Evolutionary conservation across 1,284 basidiomycete species (phyloP), one percentile per base, ranked within the genome.

Genomic region (Marasmius fiardii): DNA sequence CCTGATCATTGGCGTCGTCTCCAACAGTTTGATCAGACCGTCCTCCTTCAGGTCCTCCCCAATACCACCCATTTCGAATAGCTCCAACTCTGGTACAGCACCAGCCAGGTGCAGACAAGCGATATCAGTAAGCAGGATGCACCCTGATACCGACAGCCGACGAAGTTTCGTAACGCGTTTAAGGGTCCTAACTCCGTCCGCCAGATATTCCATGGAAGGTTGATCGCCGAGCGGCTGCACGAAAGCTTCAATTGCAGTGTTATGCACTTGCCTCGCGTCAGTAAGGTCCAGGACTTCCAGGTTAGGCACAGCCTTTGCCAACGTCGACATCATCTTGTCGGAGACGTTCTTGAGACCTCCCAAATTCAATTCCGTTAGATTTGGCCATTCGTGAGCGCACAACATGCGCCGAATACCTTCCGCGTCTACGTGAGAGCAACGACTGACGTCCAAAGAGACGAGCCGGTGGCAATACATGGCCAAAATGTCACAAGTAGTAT

Each of bases 271-370:
- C 26, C 76, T 75, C 52, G 82, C 81, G 62, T 89, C 86, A 68
- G 85, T 90, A 51, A 95, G 71, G 68, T 96, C 93, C 8, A 97
- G 76, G n/a, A 90, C 79, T 67, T 92, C 86, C 11, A 96, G 78
- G 60, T 77, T 72, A n/a, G 88, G 88, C 1, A 87, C 78, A 3
- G 80, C 84, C 58, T 72, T 77, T 1, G 85, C 90, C 37, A 92
- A 73, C 11, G 71, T 70, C 18, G 70, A 66, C 76, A 96, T 79
- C 58, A 83, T 78, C 6, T 73, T 71, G 61, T 86, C 83, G 12
- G 81, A 76, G 49, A 87, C 70, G 47, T 81, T 73, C 63, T 77
- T 79, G 50, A 95, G 67, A 0, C 88, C 90, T 4, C 80, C 83
- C 8, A 93, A 63, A 31, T 83, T 75, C 18, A 95, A 76, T 26